A percentile compares a stretch with the other conserved stretches of the same genome.
phyloP scores from a whole-genome alignment of 768 basidiomycete genomes.

The Xerocomus brunneocitrinus region DNA sequence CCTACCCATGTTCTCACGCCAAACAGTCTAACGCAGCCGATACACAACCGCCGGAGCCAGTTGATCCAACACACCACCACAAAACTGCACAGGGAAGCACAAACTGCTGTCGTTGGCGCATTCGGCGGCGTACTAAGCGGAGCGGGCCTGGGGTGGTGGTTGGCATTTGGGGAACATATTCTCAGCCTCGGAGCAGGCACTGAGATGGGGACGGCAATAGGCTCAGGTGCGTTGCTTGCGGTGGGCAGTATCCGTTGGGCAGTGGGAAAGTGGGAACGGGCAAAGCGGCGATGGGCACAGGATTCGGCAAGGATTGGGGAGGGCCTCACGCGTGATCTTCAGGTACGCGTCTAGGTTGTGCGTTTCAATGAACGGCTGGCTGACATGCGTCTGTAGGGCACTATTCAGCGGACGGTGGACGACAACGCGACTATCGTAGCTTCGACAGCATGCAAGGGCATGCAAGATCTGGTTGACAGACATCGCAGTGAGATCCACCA shows the following conservation, averaged over 20 bases:
- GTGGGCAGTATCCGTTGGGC: conserved; percentile 55
- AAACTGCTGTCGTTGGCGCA: conserved; percentile 50
- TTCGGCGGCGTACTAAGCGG: conserved; percentile 47
- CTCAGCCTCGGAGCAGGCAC: conserved; percentile 35
- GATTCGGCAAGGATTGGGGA: conserved; percentile 61
- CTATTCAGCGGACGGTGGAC: conserved; percentile 42
- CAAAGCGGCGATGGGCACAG: conserved; percentile 62
- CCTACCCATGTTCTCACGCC: conserved; percentile 45
- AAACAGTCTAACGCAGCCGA: conserved; percentile 44
- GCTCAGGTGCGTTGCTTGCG: conserved; percentile 51
- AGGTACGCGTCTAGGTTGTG: conserved; percentile 35
- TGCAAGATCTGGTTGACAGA: conserved; percentile 39
- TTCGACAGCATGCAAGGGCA: conserved; percentile 42
- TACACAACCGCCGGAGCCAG: conserved; percentile 48
- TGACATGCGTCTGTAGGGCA: conserved; percentile 34
- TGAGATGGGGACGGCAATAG: conserved; percentile 55
- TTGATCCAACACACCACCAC: conserved; percentile 52
- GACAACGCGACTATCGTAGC: conserved; percentile 53
- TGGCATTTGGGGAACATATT: conserved; percentile 37
- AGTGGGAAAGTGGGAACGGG: conserved; percentile 63
- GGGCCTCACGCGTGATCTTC: conserved; percentile 60
- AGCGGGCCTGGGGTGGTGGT: conserved; percentile 54
- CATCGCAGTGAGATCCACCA: conserved; percentile 43
- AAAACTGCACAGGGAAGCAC: conserved; percentile 60
- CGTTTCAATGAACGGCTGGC: neutral